phyloP scores from a whole-genome alignment of 345 rosid genomes.

The Melaleuca alternifolia region DNA sequence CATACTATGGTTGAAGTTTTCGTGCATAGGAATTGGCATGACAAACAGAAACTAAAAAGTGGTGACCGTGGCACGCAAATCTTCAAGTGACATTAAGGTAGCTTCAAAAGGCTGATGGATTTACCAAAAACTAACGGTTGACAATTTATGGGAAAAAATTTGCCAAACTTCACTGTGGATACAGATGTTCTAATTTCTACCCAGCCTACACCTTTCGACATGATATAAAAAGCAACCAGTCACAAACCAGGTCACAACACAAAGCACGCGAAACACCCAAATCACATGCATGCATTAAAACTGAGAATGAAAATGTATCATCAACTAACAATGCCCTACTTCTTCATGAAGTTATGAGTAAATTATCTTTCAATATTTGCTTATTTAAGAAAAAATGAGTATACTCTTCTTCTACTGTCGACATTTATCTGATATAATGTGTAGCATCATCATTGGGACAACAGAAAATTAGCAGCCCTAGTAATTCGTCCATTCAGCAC shows the following conservation, averaged over 20 bases:
- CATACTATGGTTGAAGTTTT: neutral
- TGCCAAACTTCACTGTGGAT: neutral
- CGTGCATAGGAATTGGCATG: neutral
- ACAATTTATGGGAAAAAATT: neutral
- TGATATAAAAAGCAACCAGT: neutral
- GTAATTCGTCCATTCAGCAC: neutral
- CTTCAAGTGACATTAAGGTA: neutral
- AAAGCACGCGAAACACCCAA: neutral
- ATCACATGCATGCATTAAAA: neutral
- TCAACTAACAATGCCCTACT: neutral
- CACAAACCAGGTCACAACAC: neutral
- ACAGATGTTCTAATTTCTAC: neutral
- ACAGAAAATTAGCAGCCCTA: neutral
- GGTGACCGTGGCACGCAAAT: neutral
- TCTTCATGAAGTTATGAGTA: neutral
- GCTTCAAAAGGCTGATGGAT: neutral
- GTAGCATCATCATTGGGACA: neutral
- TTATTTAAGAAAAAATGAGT: neutral
- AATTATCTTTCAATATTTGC: neutral
- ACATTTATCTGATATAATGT: neutral
- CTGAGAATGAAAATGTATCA: neutral
- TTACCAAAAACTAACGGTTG: neutral
- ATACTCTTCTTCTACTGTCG: neutral
- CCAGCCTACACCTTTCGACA: neutral
- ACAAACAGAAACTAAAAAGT: neutral